Base-by-base conservation (phyloP, 2,329 filamentous ascomycete species). In the Penicillium sp. region DNA sequence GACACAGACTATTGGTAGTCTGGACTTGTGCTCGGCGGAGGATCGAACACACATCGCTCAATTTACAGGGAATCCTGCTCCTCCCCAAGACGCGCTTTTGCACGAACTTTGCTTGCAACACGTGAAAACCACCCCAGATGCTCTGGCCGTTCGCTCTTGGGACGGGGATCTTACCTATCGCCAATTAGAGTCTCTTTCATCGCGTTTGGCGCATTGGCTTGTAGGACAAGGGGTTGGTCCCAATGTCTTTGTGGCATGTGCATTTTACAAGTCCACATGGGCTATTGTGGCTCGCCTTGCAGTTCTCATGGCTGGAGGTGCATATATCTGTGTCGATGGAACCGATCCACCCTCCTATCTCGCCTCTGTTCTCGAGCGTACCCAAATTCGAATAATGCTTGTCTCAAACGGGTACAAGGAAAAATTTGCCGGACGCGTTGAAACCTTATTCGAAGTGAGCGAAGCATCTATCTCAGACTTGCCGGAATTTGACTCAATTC, bases 281-380 rank as follows among this genome's bases (percentile, higher is more conserved):
- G 55, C 62, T 2, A 57, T 64, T 27, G 58, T 64, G 1, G 62
- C 62, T 22, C 52, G 60, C 13, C 55, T 64, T 3, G 62, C 62
- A 1, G 16, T 64, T 8, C 52, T 64, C 22, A 63, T 60, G 52
- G 58, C 60, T 9, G 62, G 60, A 1, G 58, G 59, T 13, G 88
- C 88, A 1, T 92, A 90, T 67, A 78, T 92, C 8, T 88, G 91
- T 7, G 82, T 92, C 6, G 89, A 92, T 73, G 80, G 90, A 31
- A 87, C 87, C 2, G 90, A 91, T 57, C 89, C 89, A 18, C 83
- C 87, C 1, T 84, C 84, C 46, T 78, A 91, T 45, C 77, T 92
- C 50, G 82, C 85, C 43, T 88, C 90, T 68, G 88, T 91, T 36
- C 81, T 91, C 49, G 85, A 88, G 39, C 88, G 91, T 75, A 86